Evolutionary conservation across 805 yeast species (phyloP).

Genomic region (Wickerhamiella dianesei): DNA sequence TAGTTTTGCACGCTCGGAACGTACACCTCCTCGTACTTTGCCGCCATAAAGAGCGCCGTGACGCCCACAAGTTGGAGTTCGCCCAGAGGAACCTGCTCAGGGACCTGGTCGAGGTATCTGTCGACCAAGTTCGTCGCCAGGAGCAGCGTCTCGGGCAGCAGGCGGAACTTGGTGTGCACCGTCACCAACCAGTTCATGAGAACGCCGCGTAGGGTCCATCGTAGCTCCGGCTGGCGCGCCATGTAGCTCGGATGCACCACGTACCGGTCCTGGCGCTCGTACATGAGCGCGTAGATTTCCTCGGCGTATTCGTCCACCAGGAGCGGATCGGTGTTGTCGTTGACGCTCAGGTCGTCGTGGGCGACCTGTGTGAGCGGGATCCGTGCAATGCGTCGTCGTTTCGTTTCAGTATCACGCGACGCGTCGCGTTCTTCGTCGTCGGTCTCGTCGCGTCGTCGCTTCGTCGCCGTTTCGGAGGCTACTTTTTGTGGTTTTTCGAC

Average conservation of each 20-base stretch:
- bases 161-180: slow-evolving; percentile 69
- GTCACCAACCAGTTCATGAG: slow-evolving; percentile 91
- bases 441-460: background rate
- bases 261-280: slow-evolving; percentile 56
- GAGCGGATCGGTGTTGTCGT: slow-evolving; percentile 33
- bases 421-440: background rate
- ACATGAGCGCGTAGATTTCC: slow-evolving; percentile 72
- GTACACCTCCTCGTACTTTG: slow-evolving; percentile 85
- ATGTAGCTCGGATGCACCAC: slow-evolving; percentile 49
- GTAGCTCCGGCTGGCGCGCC: slow-evolving; percentile 47
- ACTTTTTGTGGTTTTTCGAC: background rate
- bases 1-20: slow-evolving; percentile 76
- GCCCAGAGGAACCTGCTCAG: slow-evolving; percentile 59
- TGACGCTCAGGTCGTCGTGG: slow-evolving; percentile 25
- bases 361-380: background rate
- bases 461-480: background rate
- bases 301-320: slow-evolving; percentile 90
- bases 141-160: slow-evolving; percentile 74
- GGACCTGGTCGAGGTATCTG: slow-evolving; percentile 64
- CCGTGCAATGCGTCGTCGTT: background rate
- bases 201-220: slow-evolving; percentile 74
- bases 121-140: slow-evolving; percentile 79
- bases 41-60: slow-evolving; percentile 75
- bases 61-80: slow-evolving; percentile 77
- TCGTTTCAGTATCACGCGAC: background rate